A percentile compares a stretch with the other conserved stretches of the same genome.
phyloP scores from a whole-genome alignment of 331 rosid genomes.

The Dryas integrifolia region DNA sequence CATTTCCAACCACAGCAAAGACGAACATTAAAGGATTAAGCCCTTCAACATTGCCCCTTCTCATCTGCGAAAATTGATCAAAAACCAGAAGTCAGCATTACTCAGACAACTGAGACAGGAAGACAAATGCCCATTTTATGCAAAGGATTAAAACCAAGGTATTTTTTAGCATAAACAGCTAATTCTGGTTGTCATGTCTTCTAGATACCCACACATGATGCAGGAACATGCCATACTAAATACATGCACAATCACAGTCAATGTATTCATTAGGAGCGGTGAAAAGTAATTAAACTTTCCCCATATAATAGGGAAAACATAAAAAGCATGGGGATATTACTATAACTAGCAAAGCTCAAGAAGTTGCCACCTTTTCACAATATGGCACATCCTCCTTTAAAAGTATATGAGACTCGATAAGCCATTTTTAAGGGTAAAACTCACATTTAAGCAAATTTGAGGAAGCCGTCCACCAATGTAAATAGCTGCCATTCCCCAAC shows the following conservation, averaged over 20 bases:
- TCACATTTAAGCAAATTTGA: conserved; percentile 73
- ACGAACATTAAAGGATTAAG: conserved; percentile 82
- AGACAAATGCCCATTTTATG: not conserved
- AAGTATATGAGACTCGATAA: not conserved
- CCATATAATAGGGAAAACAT: not conserved
- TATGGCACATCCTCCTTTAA: not conserved
- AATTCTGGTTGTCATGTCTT: not conserved
- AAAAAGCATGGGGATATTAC: not conserved
- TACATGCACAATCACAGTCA: not conserved
- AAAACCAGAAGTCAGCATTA: conserved; percentile 35
- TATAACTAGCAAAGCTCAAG: not conserved
- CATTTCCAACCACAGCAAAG: conserved; percentile 75
- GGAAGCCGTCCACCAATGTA: conserved; percentile 85
- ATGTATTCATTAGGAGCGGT: not conserved
- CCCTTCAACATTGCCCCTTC: conserved; percentile 62
- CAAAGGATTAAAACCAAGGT: not conserved
- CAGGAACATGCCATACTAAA: not conserved
- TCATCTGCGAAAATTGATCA: conserved; percentile 48
- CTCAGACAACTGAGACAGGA: not conserved
- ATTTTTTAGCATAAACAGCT: too few species aligned
- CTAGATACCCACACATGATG: not conserved
- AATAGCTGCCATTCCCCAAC: conserved; percentile 82
- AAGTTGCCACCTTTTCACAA: not conserved
- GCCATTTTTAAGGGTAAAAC: conserved; percentile 15
- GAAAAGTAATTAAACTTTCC: not conserved